Percentiles rank a stretch among this genome's conserved stretches.
phyloP scores from a whole-genome alignment of 192 early-diverging fungal species.

The Rhizophlyctis rosea region DNA sequence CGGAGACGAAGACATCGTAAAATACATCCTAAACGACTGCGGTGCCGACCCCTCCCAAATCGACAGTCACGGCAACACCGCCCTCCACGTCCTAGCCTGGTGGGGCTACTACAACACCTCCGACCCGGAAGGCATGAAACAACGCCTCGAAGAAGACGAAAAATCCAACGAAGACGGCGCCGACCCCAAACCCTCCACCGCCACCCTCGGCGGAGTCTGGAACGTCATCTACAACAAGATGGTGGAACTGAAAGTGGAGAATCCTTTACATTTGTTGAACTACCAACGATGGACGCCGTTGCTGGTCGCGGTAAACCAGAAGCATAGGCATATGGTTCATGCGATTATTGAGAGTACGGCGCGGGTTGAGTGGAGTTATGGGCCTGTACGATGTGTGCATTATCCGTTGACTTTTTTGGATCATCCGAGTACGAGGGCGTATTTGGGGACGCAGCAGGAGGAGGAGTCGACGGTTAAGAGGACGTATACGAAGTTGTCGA shows the following conservation, averaged over 20 bases:
- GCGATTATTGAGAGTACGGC: neutral
- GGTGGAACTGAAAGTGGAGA: neutral
- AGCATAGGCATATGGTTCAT: neutral
- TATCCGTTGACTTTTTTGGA: neutral
- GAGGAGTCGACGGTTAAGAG: too few relatives aligned
- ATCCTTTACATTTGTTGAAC: neutral
- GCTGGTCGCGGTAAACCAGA: neutral
- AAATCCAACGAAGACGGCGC: neutral
- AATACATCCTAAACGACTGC: neutral
- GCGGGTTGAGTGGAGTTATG: neutral
- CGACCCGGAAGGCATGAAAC: neutral
- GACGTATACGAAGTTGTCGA: too few relatives aligned
- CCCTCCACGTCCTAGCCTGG: neutral
- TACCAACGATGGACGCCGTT: neutral
- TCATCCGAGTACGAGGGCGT: neutral
- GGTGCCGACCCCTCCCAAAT: neutral
- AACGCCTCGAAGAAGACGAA: neutral
- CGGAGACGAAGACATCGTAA: neutral
- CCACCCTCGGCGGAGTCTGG: neutral
- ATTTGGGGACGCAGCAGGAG: neutral
- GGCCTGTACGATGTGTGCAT: neutral
- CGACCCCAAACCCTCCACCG: neutral
- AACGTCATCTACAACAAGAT: neutral
- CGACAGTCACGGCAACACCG: conserved; percentile 1
- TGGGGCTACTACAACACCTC: neutral